These are phyloP conservation scores for Panaeolus cyanescens DNA, from an alignment of 768 basidiomycete genomes.

Conservation along the genomic window DNA sequence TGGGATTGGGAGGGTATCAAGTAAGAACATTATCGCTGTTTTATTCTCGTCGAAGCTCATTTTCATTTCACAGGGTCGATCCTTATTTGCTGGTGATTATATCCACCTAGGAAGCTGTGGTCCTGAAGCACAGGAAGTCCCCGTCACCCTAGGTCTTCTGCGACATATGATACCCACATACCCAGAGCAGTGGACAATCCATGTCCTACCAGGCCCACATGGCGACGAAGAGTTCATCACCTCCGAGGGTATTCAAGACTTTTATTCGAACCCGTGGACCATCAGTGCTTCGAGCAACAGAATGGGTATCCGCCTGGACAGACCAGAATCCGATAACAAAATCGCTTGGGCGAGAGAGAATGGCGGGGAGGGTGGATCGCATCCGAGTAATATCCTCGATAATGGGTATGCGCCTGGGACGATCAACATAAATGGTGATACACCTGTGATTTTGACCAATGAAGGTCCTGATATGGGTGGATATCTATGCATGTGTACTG, in stretches of 20 bases:
- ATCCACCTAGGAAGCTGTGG: conserved; percentile 39
- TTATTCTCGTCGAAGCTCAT: background rate
- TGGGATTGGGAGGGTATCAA: conserved; percentile 64
- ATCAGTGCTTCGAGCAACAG: conserved; percentile 62
- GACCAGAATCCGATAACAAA: conserved; percentile 22
- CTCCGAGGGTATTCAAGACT: conserved; percentile 42
- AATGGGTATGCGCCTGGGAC: conserved; percentile 58
- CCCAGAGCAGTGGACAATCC: conserved; percentile 49
- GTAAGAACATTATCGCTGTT: conserved; percentile 24
- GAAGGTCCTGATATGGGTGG: conserved; percentile 70
- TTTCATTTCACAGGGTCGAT: conserved; percentile 41
- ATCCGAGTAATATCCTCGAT: conserved; percentile 68
- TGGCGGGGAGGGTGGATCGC: conserved; percentile 70
- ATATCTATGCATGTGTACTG: conserved; percentile 57
- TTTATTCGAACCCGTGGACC: conserved; percentile 55
- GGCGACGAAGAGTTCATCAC: conserved; percentile 60
- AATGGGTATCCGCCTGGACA: conserved; percentile 62
- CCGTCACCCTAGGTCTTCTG: conserved; percentile 27
- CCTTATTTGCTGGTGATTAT: conserved; percentile 52
- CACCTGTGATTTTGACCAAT: conserved; percentile 62
- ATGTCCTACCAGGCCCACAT: conserved; percentile 64
- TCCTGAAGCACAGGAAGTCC: conserved; percentile 18
- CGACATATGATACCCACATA: conserved; percentile 40
- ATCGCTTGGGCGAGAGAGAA: conserved; percentile 55
- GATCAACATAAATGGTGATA: conserved; percentile 69